These are phyloP conservation scores for Dentipellis fragilis DNA, from an alignment of 768 basidiomycete genomes.

Conservation along the genomic window DNA sequence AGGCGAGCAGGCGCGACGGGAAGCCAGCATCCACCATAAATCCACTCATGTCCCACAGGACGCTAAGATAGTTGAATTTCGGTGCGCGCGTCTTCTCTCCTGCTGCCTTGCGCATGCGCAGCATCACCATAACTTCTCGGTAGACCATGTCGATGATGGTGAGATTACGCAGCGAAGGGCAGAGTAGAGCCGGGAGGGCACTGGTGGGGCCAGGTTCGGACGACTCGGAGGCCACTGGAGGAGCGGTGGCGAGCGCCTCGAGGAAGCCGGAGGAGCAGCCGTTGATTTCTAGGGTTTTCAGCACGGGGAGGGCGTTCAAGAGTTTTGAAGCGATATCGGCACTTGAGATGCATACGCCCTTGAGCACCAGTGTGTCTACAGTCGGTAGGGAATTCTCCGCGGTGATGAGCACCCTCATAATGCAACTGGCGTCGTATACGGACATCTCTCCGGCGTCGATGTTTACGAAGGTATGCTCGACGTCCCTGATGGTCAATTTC, in stretches of 20 bases:
- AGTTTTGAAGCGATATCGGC: background rate
- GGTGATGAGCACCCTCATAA: background rate
- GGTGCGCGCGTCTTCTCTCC: too few species aligned
- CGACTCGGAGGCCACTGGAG: background rate
- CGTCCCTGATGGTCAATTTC: background rate
- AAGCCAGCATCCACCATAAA: too few species aligned
- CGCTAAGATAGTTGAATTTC: too few species aligned
- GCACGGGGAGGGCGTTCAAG: background rate
- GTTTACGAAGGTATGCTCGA: background rate
- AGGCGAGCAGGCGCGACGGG: too few species aligned
- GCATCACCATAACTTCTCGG: too few species aligned
- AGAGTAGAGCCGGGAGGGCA: background rate
- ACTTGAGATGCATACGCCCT: background rate
- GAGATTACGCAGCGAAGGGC: background rate
- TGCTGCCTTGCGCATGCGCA: too few species aligned
- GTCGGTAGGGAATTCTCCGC: background rate
- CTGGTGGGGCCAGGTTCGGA: background rate
- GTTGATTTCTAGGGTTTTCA: background rate
- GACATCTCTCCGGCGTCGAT: background rate
- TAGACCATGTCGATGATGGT: background rate
- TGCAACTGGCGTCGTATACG: background rate
- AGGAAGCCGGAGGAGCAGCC: background rate
- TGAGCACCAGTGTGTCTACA: background rate
- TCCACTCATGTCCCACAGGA: too few species aligned
- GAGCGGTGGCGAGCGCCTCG: background rate